Base-by-base conservation (phyloP, 1,284 basidiomycete species). In the Tilletiopsis washingtonensis region DNA sequence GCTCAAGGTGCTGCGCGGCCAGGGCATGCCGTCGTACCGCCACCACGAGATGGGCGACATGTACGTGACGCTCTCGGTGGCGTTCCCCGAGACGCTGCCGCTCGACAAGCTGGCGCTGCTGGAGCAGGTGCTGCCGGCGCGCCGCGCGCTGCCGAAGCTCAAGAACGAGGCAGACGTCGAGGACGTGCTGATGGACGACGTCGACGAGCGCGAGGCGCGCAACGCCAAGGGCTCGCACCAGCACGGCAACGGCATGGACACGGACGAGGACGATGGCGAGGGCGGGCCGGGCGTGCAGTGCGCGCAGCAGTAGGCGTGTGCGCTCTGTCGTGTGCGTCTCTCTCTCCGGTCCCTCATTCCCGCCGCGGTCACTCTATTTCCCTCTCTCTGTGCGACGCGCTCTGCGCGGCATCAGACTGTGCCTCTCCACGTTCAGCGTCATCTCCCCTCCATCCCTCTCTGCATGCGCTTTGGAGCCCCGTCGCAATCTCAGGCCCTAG, bases 21-120 rank as follows among this genome's bases (percentile, higher is more conserved):
- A 97, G 76, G 94, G 94, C 61, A 98, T 99, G 94, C 94, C 93
- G 34, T 96, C 93, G 53, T 87, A 86, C 76, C 84, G 94, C 61
- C 91, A 97, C 77, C 94, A 98, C 77, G 91, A 98, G 74, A 81
- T 84, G 43, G 94, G 94, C 39, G 91, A 98, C 76, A 80, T 99
- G 59, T 91, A 85, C 74, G 81, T 98, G 76, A 86, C 85, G 69
- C 77, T 98, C 64, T 80, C 79, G 62, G 87, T 99, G 71, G 81
- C 80, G 56, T 99, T 98, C 83, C 94, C 94, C 51, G 86, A 91
- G 29, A 72, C 76, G 46, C 82, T 99, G 73, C 81, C 86, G 53
- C 77, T 82, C 26, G 77, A 79, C 34, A 77, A 79, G 42, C 84
- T 91, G 64, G 79, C 81, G 20, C 76, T 84, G 17, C 83, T 99